Conservation (phyloP, 768 basidiomycete genomes). For the Solioccasus polychromus region DNA sequence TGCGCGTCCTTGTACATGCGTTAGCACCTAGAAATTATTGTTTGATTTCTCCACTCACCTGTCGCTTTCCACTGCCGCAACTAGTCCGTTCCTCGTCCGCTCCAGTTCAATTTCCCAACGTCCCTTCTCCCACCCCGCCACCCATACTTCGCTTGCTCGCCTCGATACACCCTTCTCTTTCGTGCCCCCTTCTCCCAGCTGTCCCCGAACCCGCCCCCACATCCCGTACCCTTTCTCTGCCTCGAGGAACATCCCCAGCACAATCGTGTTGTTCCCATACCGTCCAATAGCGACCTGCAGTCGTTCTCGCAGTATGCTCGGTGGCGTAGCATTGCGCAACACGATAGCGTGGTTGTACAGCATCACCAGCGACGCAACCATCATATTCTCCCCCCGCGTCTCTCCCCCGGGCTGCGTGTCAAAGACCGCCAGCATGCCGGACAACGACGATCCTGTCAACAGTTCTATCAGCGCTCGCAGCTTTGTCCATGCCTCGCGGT, state of each 20-base stretch:
- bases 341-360: constrained; percentile 56
- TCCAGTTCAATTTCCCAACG: constrained; percentile 71
- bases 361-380: constrained; percentile 53
- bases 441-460: constrained; percentile 42
- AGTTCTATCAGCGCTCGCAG: constrained; percentile 65
- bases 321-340: constrained; percentile 57
- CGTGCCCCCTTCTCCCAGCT: constrained; percentile 46
- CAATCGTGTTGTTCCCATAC: constrained; percentile 69
- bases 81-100: constrained; percentile 62
- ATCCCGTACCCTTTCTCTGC: constrained; percentile 73
- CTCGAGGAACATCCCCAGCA: constrained; percentile 74
- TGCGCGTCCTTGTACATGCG: constrained; percentile 49
- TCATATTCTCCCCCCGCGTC: constrained; percentile 46
- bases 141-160: constrained; percentile 70
- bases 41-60: constrained; percentile 43
- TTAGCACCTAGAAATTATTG: constrained; percentile 8
- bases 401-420: constrained; percentile 27
- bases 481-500: constrained; percentile 63
- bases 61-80: constrained; percentile 60
- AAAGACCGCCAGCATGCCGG: constrained; percentile 39
- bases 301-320: constrained; percentile 55
- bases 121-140: constrained; percentile 74
- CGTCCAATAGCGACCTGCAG: constrained; percentile 49
- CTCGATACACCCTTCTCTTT: constrained; percentile 56
- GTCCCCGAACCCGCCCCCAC: constrained; percentile 67